Conservation (phyloP, 208 protist genomes). For the Endotrypanum monterogeii region DNA sequence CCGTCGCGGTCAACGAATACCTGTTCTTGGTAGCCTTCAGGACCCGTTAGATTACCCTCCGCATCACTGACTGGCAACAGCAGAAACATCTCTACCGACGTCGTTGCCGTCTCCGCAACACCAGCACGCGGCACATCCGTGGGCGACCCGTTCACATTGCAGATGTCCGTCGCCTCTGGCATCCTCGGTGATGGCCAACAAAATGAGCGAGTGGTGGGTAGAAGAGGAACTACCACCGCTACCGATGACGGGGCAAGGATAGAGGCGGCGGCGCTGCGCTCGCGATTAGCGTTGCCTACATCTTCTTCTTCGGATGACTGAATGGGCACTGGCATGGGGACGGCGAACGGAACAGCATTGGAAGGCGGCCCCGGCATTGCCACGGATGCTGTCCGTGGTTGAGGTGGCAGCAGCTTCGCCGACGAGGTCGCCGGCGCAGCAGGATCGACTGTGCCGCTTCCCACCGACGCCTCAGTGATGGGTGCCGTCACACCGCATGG, state of each 20-base stretch:
- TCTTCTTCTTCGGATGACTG: neutral
- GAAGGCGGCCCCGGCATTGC: constrained; percentile 9
- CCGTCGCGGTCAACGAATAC: neutral
- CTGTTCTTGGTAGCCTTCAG: neutral
- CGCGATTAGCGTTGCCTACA: neutral
- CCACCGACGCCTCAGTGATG: neutral
- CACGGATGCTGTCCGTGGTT: neutral
- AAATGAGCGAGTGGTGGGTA: constrained; percentile 15
- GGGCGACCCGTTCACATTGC: neutral
- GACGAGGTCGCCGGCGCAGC: constrained; percentile 2
- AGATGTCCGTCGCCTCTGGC: neutral
- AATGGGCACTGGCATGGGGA: constrained; percentile 7
- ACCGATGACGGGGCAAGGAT: neutral
- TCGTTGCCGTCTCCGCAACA: neutral
- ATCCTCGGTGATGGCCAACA: constrained; percentile 15
- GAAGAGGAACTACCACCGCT: constrained; percentile 2
- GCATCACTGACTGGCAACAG: neutral
- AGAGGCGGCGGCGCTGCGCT: neutral
- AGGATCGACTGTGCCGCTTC: neutral
- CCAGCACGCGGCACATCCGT: neutral
- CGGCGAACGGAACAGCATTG: constrained; percentile 20
- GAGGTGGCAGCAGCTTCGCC: neutral
- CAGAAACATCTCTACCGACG: constrained; percentile 14
- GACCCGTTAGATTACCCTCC: neutral
- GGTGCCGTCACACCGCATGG: neutral